These are phyloP conservation scores for Suhomyces prunicola DNA, from an alignment of 805 yeast genomes.

Conservation along the genomic window DNA sequence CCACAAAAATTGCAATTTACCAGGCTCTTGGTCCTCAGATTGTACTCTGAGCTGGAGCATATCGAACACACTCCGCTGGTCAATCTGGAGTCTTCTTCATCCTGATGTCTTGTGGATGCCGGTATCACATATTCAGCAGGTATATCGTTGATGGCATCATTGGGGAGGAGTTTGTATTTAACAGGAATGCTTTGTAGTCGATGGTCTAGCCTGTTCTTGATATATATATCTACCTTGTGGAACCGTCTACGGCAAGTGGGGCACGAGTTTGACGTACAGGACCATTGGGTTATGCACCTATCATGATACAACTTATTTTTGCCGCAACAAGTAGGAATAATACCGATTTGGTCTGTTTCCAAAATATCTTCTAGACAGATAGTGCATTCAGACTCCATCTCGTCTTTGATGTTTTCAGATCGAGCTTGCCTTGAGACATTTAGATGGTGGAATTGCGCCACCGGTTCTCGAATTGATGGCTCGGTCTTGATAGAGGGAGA, in stretches of 20 bases:
- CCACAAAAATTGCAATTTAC: slow-evolving; percentile 34
- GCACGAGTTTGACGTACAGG: slow-evolving; percentile 52
- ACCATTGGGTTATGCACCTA: slow-evolving; percentile 57
- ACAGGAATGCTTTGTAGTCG: slow-evolving; percentile 16
- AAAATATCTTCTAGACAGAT: slow-evolving; percentile 49
- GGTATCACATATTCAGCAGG: slow-evolving; percentile 36
- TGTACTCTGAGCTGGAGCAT: slow-evolving; percentile 35
- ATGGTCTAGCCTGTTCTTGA: slow-evolving; percentile 10
- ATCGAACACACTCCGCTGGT: slow-evolving; percentile 27
- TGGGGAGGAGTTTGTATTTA: slow-evolving; percentile 30
- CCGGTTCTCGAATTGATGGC: neutral
- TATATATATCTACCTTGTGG: slow-evolving; percentile 32
- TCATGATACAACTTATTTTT: slow-evolving; percentile 43
- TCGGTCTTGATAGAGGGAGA: neutral
- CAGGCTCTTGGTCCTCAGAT: slow-evolving; percentile 17
- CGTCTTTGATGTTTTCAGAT: neutral
- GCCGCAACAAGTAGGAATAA: slow-evolving; percentile 11
- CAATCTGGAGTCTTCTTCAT: neutral
- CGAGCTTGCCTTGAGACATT: neutral
- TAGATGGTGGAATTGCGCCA: neutral
- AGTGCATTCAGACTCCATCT: slow-evolving; percentile 44
- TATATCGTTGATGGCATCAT: slow-evolving; percentile 36
- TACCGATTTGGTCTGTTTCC: slow-evolving; percentile 6
- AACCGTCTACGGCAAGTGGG: slow-evolving; percentile 58
- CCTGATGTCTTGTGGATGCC: slow-evolving; percentile 4